Conservation (phyloP, 2,329 filamentous ascomycete genomes). For the Canariomyces notabilis region DNA sequence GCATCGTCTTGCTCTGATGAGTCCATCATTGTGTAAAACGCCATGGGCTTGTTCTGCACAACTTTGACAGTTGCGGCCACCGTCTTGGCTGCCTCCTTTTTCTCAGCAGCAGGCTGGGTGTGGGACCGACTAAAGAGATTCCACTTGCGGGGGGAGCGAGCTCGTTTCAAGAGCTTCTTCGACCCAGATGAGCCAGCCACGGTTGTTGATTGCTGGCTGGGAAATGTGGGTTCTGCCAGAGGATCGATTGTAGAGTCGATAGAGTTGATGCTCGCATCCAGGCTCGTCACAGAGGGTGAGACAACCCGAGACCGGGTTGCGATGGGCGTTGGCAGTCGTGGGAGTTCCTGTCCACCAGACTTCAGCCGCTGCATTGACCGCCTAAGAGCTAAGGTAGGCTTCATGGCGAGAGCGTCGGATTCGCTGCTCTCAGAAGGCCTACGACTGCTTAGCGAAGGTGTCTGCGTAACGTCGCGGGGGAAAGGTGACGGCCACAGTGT, state of each 20-base stretch:
- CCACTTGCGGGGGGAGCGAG: conserved; percentile 56
- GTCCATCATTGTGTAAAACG: conserved; percentile 60
- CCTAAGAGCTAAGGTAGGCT: conserved; percentile 50
- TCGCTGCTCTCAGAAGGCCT: conserved; percentile 54
- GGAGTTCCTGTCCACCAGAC: conserved; percentile 37
- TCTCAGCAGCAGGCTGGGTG: conserved; percentile 34
- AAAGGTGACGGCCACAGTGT: conserved; percentile 52
- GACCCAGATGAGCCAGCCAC: conserved; percentile 26
- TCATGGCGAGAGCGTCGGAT: conserved; percentile 44
- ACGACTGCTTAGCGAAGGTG: conserved; percentile 29
- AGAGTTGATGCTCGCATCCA: conserved; percentile 53
- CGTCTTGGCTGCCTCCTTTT: conserved; percentile 35
- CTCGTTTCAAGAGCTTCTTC: conserved; percentile 53
- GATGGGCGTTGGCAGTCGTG: conserved; percentile 51
- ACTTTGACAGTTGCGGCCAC: conserved; percentile 46
- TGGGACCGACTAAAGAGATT: conserved; percentile 57
- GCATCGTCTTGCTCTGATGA: conserved; percentile 48
- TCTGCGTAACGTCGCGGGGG: conserved; percentile 33
- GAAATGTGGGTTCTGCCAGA: conserved; percentile 33
- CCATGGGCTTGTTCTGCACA: conserved; percentile 47
- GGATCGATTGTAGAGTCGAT: conserved; percentile 49
- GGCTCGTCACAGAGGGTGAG: conserved; percentile 50
- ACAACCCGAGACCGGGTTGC: conserved; percentile 36
- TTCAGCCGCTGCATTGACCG: conserved; percentile 50
- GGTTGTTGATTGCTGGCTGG: conserved; percentile 26